phyloP scores from a whole-genome alignment of 495 filamentous ascomycete species.

The Darksidea phi region DNA sequence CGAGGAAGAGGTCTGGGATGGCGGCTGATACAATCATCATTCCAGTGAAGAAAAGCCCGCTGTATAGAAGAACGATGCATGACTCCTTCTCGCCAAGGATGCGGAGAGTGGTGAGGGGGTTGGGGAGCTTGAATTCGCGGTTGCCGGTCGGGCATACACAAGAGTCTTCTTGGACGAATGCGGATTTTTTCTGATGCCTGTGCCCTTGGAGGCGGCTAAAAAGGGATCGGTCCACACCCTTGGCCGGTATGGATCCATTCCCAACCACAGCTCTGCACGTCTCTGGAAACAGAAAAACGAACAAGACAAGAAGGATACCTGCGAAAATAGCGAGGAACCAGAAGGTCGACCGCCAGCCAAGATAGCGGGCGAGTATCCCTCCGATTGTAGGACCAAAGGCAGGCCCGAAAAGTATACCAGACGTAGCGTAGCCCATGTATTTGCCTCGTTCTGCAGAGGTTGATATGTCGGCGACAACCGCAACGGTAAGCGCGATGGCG shows the following conservation, averaged over 20 bases:
- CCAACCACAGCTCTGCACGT: conserved; percentile 70
- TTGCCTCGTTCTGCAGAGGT: conserved; percentile 38
- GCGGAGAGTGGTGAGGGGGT: conserved; percentile 36
- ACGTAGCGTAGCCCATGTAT: conserved; percentile 39
- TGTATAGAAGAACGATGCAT: conserved; percentile 39
- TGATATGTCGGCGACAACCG: conserved; percentile 40
- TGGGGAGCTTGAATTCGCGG: conserved; percentile 35
- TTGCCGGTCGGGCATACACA: conserved; percentile 1
- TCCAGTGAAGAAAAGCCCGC: conserved; percentile 39
- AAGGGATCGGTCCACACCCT: conserved; percentile 54
- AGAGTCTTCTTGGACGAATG: conserved; percentile 9
- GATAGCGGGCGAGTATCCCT: conserved; percentile 60
- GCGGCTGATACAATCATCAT: conserved; percentile 34
- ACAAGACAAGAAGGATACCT: conserved; percentile 53
- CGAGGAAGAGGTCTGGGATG: conserved; percentile 35
- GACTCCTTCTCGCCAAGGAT: conserved; percentile 39
- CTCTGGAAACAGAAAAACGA: conserved; percentile 60
- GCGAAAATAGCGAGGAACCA: conserved; percentile 68
- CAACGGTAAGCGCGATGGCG: conserved; percentile 37
- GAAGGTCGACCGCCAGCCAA: conserved; percentile 71
- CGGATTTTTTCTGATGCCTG: conserved; percentile 7
- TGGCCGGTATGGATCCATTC: conserved; percentile 61
- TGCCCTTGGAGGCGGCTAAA: conserved; percentile 41
- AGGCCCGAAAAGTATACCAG: conserved; percentile 30
- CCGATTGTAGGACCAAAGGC: conserved; percentile 50